These are phyloP conservation scores for Solanum sitiens DNA, from an alignment of 257 asterid genomes.

Conservation along the genomic window DNA sequence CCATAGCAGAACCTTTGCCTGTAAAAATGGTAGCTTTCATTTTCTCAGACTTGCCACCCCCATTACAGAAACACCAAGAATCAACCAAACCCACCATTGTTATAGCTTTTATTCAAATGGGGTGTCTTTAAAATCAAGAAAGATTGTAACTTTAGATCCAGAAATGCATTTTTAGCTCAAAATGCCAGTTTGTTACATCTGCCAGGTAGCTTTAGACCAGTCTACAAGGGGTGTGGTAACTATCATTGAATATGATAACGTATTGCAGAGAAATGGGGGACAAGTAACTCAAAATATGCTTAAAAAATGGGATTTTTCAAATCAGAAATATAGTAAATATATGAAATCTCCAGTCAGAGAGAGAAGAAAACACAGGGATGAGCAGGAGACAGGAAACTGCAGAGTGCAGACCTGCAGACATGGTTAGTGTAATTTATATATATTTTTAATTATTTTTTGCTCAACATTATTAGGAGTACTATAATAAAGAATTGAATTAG, in stretches of 20 bases:
- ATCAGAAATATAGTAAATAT: not conserved
- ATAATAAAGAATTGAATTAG: not conserved
- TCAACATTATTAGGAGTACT: not conserved
- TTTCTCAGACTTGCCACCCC: constrained; percentile 94
- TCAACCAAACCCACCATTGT: constrained; percentile 75
- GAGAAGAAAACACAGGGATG: not conserved
- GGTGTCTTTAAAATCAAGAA: not conserved
- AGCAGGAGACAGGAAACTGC: not conserved
- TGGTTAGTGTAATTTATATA: not conserved
- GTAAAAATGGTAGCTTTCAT: constrained; percentile 67
- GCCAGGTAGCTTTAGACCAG: not conserved
- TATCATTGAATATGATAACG: not conserved
- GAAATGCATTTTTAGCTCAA: constrained; percentile 12
- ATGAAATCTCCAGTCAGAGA: not conserved
- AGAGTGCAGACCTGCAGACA: not conserved
- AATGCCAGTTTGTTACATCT: not conserved
- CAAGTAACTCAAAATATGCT: not conserved
- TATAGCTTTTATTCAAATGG: not conserved
- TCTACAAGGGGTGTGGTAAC: not conserved
- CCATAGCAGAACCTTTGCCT: constrained; percentile 74
- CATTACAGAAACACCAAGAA: constrained; percentile 91
- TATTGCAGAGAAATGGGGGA: not conserved
- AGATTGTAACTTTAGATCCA: constrained; percentile 33
- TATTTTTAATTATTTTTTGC: not conserved
- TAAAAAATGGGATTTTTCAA: not conserved